Percentiles rank a stretch among this genome's conserved stretches.
Evolutionary conservation across 345 rosid genomes (phyloP).

Genomic region (Citrus reticulata): DNA sequence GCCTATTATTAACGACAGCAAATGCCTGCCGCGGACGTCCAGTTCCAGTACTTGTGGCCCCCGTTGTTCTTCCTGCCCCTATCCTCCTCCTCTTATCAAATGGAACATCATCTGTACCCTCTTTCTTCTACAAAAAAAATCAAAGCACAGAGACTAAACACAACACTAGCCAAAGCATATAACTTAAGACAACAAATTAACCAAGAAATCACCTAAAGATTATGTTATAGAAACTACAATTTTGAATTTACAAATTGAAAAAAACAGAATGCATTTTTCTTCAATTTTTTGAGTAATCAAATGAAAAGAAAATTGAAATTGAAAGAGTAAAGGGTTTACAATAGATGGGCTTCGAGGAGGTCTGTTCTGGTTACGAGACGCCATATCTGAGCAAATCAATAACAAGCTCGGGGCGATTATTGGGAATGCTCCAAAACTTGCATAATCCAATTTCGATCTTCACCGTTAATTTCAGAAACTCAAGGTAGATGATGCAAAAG

Average conservation of each 20-base stretch:
- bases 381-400: slow-evolving; percentile 26
- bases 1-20: slow-evolving; percentile 39
- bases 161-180: not conserved
- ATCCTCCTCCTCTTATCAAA: slow-evolving; percentile 65
- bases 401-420: not conserved
- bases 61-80: slow-evolving; percentile 38
- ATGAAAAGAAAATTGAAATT: not conserved
- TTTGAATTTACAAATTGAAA: not conserved
- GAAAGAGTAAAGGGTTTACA: slow-evolving; percentile 27
- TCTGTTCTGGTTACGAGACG: slow-evolving; percentile 74
- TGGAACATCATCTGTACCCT: slow-evolving; percentile 39
- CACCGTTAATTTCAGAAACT: slow-evolving; percentile 5
- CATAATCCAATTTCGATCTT: not conserved
- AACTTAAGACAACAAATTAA: not conserved
- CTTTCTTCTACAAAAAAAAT: slow-evolving; percentile 47
- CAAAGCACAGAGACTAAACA: not conserved
- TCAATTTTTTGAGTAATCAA: not conserved
- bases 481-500: not conserved
- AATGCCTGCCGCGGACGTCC: slow-evolving; percentile 56
- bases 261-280: not conserved
- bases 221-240: not conserved
- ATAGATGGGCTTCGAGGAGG: slow-evolving; percentile 68
- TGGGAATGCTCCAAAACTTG: not conserved
- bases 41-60: slow-evolving; percentile 27
- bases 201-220: not conserved